Evolutionary conservation across 2,329 filamentous ascomycete genomes (phyloP), one percentile per base, ranked within the genome.

Genomic region (Diplodia corticola): DNA sequence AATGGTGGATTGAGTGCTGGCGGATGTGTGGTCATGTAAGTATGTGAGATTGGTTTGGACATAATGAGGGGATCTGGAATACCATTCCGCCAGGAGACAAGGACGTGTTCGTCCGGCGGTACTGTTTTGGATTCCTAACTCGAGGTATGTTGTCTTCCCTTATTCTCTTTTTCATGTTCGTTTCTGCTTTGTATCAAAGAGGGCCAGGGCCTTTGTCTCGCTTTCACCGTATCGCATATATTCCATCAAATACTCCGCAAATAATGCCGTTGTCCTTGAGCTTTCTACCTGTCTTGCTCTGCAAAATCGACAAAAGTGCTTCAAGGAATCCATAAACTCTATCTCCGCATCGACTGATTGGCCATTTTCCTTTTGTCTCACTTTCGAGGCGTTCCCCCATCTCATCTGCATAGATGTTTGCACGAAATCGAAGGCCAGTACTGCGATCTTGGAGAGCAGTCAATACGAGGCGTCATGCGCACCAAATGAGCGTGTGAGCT

Each of bases 1-100:
- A 60, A 46, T 5, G 64, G 64, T 10, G 64, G 64, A 2, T 24
- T 60, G 6, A 66, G 30, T 10, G 53, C 44, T 28, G 64, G 64
- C 15, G 64, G 53, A 2, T 65, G 64, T 20, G 15, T 3, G 20
- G 46, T 65, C 6, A 65, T 65, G 54, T 65, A 51, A 40, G 49
- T 17, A 12, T n/a, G 20, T 26, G 35, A 15, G 44, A 10, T 4
- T 35, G 10, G 24, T 26, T 17, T n/a, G 17, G 55, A 20, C 22
- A 28, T 3, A 49, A 49, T 28, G 6, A 24, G n/a, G 26, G n/a
- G 2, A 10, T 49, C 20, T 28, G 44, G 26, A 2, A 17, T 61
- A 22, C 20, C 33, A 3, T 12, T n/a, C 17, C 17, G 7, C 12
- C 9, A 20, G 12, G 17, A 28, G 50, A 30, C 50, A 9, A 12